These are phyloP conservation scores for Colletotrichum sp. DNA, from an alignment of 2,329 filamentous ascomycete genomes.

Conservation along the genomic window DNA sequence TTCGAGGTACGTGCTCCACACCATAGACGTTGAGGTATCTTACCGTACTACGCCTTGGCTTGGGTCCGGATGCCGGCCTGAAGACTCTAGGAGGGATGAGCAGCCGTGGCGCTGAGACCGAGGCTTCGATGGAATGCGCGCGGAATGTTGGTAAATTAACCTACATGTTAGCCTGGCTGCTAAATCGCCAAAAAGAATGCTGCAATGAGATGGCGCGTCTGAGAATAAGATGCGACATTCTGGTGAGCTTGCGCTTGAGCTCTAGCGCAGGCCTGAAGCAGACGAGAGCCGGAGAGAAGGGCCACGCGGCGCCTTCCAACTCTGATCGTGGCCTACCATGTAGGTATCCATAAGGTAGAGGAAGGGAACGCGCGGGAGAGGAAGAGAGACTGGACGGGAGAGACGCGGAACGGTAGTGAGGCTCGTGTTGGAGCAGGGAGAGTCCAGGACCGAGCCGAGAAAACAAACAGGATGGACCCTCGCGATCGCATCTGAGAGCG, in stretches of 20 bases:
- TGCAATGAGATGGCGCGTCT: constrained; percentile 1
- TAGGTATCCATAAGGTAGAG: not conserved
- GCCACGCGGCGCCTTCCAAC: not conserved
- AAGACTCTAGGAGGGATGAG: not conserved
- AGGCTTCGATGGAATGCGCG: constrained; percentile 12
- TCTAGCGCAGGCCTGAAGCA: constrained; percentile 9
- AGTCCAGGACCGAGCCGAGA: not conserved
- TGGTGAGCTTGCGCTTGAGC: constrained; percentile 1
- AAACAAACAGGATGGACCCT: not conserved
- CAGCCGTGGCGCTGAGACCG: not conserved
- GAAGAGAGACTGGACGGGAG: not conserved
- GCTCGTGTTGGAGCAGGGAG: constrained; percentile 8
- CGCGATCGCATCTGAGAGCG: not conserved
- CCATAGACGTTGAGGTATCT: constrained; percentile 10
- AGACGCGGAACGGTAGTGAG: not conserved
- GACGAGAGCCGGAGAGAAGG: not conserved
- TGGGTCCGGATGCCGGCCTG: not conserved
- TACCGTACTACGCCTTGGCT: not conserved
- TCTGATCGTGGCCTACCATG: not conserved
- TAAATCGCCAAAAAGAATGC: constrained; percentile 11
- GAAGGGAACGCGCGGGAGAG: not conserved
- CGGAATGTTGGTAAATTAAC: constrained; percentile 9
- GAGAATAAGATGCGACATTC: constrained; percentile 13
- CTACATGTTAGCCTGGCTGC: constrained; percentile 1
- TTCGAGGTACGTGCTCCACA: constrained; percentile 4